These are phyloP conservation scores for Rhizopus sp. DNA, from an alignment of 371 early-diverging fungal genomes.

Conservation along the genomic window DNA sequence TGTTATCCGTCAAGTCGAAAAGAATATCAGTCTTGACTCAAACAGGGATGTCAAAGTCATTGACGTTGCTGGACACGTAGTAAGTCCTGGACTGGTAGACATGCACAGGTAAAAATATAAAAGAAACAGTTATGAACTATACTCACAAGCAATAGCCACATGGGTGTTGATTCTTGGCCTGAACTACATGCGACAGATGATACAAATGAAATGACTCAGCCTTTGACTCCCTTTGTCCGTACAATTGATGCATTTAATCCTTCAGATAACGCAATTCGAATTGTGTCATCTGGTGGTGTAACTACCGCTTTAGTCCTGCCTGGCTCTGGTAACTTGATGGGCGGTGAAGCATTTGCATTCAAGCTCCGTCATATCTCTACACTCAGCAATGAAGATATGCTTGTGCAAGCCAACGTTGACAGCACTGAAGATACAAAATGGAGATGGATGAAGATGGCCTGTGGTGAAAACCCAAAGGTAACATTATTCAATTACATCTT, in stretches of 20 bases:
- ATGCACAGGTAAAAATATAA: constrained; percentile 62
- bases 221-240: constrained; percentile 60
- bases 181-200: constrained; percentile 53
- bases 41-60: constrained; percentile 37
- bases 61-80: constrained; percentile 64
- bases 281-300: constrained; percentile 75
- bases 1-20: constrained; percentile 45
- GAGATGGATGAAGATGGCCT: constrained; percentile 83
- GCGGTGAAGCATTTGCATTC: constrained; percentile 73
- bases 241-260: constrained; percentile 63
- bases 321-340: constrained; percentile 77
- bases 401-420: constrained; percentile 55
- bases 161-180: constrained; percentile 71
- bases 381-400: constrained; percentile 64
- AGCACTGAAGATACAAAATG: constrained; percentile 32
- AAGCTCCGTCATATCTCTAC: constrained; percentile 56
- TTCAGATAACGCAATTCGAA: constrained; percentile 62
- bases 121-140: background rate
- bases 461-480: constrained; percentile 81
- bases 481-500: background rate
- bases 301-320: constrained; percentile 78
- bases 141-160: constrained; percentile 35
- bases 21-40: constrained; percentile 22
- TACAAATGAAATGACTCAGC: constrained; percentile 68
- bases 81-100: constrained; percentile 79